These are phyloP conservation scores for Termitomyces eurrhizus DNA, from an alignment of 768 basidiomycete species.

Conservation along the genomic window DNA sequence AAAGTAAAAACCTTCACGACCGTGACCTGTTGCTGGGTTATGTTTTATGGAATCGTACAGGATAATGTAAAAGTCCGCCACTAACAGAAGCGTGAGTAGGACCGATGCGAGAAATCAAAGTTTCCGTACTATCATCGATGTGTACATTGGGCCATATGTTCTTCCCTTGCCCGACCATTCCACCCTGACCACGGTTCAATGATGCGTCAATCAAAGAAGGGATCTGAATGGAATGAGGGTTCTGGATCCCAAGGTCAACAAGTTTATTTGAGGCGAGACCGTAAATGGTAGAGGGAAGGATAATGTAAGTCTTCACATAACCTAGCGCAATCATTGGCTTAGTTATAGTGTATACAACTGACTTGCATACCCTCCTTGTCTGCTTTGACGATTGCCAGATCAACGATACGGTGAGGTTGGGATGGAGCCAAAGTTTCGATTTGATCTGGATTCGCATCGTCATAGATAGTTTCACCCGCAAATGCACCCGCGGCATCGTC, in stretches of 20 bases:
- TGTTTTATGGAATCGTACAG: slow-evolving; percentile 35
- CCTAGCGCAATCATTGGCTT: slow-evolving; percentile 25
- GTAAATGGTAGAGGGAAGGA: slow-evolving; percentile 57
- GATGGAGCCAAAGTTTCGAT: slow-evolving; percentile 42
- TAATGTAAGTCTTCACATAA: slow-evolving; percentile 46
- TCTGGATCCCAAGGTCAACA: slow-evolving; percentile 48
- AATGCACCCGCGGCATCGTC: slow-evolving; percentile 43
- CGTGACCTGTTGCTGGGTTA: slow-evolving; percentile 32
- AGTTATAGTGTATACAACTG: background rate
- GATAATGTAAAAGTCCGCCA: slow-evolving; percentile 24
- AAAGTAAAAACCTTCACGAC: slow-evolving; percentile 52
- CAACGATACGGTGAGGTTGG: slow-evolving; percentile 48
- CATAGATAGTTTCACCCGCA: slow-evolving; percentile 36
- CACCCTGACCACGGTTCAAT: slow-evolving; percentile 45
- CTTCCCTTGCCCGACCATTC: slow-evolving; percentile 52
- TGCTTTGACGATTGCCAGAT: slow-evolving; percentile 40
- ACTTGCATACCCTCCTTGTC: slow-evolving; percentile 40
- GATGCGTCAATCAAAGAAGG: slow-evolving; percentile 42
- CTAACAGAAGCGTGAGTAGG: slow-evolving; percentile 21
- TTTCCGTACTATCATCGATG: slow-evolving; percentile 43
- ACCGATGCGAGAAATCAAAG: background rate
- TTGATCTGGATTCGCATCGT: slow-evolving; percentile 43
- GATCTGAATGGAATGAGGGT: slow-evolving; percentile 50
- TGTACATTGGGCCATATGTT: slow-evolving; percentile 59
- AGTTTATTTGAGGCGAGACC: slow-evolving; percentile 46